Evolutionary conservation across 352 stramenopile genomes (phyloP), one percentile per base, ranked within the genome.

Genomic region (Phytopythium aichiense): DNA sequence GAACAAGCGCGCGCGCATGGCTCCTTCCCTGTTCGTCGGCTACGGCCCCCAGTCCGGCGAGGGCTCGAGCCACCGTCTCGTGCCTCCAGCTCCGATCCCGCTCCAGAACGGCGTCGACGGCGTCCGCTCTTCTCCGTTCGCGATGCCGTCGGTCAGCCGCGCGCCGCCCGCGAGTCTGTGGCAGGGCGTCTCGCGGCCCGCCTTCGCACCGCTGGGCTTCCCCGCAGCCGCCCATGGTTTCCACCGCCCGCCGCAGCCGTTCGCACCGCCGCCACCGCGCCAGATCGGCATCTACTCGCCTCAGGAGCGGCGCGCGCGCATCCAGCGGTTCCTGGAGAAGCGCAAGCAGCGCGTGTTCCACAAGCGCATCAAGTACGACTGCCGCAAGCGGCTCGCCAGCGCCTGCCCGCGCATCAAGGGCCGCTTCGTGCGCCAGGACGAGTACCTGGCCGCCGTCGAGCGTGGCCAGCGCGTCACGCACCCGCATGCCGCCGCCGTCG

Each of bases 301-400:
- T 0, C 66, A 77, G 16, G 68, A 77, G 25, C 72, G 84, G 5
- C 74, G 67, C 22, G 68, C 84, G 56, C 79, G 81, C 38, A 73
- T 92, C 38, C 66, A 70, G 43, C 81, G 81, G 25, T 92, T 90
- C 63, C 79, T 80, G 37, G 78, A 85, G 43, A 92, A 92, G 74
- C 79, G 84, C 55, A 85, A 89, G 57, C 70, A 76, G 57, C 79
- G 80, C 33, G 80, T 90, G 46, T 92, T 79, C 48, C 72, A 81
- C 60, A 89, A 90, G 61, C 76, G 75, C 55, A 71, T 89, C 71
- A 89, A 89, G 62, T 92, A 92, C 63, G 78, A 72, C 49, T 89
- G 80, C 62, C 80, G 82, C 57, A 87, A 89, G 60, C 76, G 74
- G 0, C 70, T 92, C 28, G 82, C 82, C n/a, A 86, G 79, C 52